Evolutionary conservation across 192 early-diverging fungal genomes (phyloP), one percentile per base, ranked within the genome.

Genomic region (Entomortierella lignicola): DNA sequence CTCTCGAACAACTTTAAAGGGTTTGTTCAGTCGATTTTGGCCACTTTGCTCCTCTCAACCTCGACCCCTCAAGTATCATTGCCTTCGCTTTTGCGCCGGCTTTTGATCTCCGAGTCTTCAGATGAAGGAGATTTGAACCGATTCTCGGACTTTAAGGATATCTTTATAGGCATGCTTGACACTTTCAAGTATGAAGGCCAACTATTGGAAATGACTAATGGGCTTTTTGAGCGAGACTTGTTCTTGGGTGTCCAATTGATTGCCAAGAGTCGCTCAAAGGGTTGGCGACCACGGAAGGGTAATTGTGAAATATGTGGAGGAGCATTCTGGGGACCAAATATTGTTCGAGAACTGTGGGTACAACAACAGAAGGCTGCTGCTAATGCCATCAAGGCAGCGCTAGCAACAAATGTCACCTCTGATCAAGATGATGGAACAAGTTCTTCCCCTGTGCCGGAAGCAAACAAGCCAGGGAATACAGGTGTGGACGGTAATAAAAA

Each of bases 181-280:
- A 89, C 88, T 25, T 89, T 86, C 66, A 88, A 88, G 73, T 89
- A 89, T 54, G 88, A 89, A 80, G 88, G 88, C 15, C 84, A 89
- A 57, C 41, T 89, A 30, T 56, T 89, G 48, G 84, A 84, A 47
- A 84, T 89, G 88, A 89, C 88, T n/a, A 87, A 87, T 47, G 81
- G 84, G 30, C 61, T 89, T 7, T 89, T 89, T 73, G 88, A 89
- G 51, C 82, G 85, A 30, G 88, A 89, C 44, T 43, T 89, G 53
- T 89, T 85, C 60, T 48, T 64, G 53, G 83, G 85, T 30, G 82
- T 89, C 27, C 72, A 86, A 63, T 69, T 84, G 34, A 79, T 89
- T 53, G 84, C 86, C 15, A 82, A 82, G 52, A 85, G 85, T 52
- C 62, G 82, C 61, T 71, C 81, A 27, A 85, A 77, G 68, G 88